These are phyloP conservation scores for Astragalus glycyphyllos DNA, from an alignment of 306 rosid species.

Conservation along the genomic window DNA sequence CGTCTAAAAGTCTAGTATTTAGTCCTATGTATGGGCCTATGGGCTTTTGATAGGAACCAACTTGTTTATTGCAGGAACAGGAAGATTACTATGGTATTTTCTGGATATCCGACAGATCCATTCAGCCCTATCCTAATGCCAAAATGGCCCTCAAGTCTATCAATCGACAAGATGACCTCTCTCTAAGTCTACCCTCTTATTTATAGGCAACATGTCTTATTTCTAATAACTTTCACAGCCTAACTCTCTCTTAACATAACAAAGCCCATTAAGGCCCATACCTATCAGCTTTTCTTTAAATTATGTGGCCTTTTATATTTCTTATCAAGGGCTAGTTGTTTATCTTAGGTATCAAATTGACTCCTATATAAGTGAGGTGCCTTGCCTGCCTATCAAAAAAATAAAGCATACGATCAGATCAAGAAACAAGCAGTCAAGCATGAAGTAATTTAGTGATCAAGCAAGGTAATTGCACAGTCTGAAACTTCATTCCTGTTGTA, in stretches of 20 bases:
- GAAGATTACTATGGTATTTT: too few relatives aligned
- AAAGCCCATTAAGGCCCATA: too few relatives aligned
- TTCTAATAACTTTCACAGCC: too few relatives aligned
- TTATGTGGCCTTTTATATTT: not conserved
- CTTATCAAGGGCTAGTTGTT: not conserved
- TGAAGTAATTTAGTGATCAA: constrained; percentile 19
- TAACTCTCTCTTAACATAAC: too few relatives aligned
- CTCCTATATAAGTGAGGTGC: not conserved
- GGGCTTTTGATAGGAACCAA: not conserved
- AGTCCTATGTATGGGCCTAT: constrained; percentile 2
- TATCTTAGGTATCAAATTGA: constrained; percentile 1
- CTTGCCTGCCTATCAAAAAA: not conserved
- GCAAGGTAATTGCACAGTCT: constrained; percentile 18
- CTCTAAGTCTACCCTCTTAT: too few relatives aligned
- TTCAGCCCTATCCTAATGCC: too few relatives aligned
- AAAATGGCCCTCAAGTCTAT: too few relatives aligned
- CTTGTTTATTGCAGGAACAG: too few relatives aligned
- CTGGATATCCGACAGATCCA: too few relatives aligned
- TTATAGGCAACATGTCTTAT: too few relatives aligned
- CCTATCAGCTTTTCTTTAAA: not conserved
- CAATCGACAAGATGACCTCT: too few relatives aligned
- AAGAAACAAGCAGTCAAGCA: constrained; percentile 33
- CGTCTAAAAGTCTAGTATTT: not conserved
- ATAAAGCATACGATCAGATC: constrained; percentile 32
- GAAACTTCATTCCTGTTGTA: constrained; percentile 42